Evolutionary conservation across 352 stramenopile genomes (phyloP).

Genomic region (Globisporangium camurandrum): DNA sequence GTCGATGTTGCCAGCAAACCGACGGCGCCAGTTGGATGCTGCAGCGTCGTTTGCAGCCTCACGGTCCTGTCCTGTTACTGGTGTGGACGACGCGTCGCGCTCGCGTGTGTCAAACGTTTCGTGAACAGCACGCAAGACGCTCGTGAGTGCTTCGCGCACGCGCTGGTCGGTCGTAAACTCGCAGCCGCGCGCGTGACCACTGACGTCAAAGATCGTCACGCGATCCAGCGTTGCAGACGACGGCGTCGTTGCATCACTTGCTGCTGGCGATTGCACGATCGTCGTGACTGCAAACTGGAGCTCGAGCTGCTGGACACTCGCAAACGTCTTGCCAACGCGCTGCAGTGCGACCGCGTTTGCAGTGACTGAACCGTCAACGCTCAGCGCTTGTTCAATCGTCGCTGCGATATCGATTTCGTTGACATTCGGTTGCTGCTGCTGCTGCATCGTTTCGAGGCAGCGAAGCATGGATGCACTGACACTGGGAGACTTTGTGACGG

Average conservation of each 20-base stretch:
- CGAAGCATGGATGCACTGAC: constrained; percentile 26
- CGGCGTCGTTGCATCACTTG: no score
- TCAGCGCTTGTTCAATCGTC: constrained; percentile 18
- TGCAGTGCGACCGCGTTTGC: constrained; percentile 9
- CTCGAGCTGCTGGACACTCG: constrained; percentile 9
- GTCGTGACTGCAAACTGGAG: constrained; percentile 45
- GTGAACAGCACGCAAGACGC: constrained; percentile 21
- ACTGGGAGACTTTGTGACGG: constrained; percentile 26
- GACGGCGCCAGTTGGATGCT: constrained; percentile 23
- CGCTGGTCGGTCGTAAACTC: constrained; percentile 13
- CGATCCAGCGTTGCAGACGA: no score
- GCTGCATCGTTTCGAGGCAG: constrained; percentile 21
- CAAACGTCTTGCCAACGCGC: not conserved
- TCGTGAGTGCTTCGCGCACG: not conserved
- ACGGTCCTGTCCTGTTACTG: not conserved
- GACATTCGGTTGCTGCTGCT: constrained; percentile 4
- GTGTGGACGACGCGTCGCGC: not conserved
- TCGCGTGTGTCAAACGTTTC: constrained; percentile 33
- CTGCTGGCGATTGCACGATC: constrained; percentile 7
- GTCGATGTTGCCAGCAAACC: constrained; percentile 44
- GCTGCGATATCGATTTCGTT: constrained; percentile 14
- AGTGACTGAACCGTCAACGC: constrained; percentile 24
- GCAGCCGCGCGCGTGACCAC: constrained; percentile 13
- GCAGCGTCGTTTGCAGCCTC: not conserved
- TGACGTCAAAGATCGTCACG: constrained; percentile 28